Evolutionary conservation across 768 basidiomycete genomes (phyloP).

Genomic region (Mycena galopus): DNA sequence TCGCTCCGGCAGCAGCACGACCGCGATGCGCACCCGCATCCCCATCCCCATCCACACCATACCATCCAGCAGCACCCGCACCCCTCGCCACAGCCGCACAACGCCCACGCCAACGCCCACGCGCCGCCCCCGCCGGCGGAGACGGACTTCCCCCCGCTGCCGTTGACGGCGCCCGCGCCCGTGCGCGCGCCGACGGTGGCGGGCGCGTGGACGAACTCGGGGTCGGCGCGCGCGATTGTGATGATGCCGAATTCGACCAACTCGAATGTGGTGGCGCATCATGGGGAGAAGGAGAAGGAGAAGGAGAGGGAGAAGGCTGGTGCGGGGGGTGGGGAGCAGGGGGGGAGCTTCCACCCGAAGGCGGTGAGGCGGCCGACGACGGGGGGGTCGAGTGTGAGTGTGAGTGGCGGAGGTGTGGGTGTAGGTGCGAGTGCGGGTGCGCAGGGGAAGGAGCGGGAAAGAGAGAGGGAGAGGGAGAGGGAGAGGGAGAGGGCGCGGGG

Average conservation of each 20-base stretch:
- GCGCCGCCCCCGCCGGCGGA: conserved; percentile 44
- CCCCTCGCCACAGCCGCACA: too few relatives aligned
- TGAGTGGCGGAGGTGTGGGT: not conserved
- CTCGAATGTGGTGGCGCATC: conserved; percentile 1
- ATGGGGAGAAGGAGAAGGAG: not conserved
- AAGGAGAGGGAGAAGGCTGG: not conserved
- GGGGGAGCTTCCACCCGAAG: conserved; percentile 9
- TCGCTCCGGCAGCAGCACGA: conserved; percentile 2
- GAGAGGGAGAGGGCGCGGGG: conserved; percentile 22
- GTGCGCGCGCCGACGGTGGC: conserved; percentile 62
- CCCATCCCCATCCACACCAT: conserved; percentile 4
- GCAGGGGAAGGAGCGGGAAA: conserved; percentile 18
- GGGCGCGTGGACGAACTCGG: conserved; percentile 80
- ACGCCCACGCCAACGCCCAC: too few relatives aligned
- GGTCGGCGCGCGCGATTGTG: conserved; percentile 65
- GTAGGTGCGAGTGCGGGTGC: too few relatives aligned
- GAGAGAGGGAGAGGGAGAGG: conserved; percentile 14
- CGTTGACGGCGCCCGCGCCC: conserved; percentile 43
- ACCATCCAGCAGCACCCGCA: not conserved
- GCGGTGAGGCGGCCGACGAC: conserved; percentile 29
- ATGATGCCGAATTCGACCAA: conserved; percentile 46
- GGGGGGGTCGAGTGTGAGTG: not conserved
- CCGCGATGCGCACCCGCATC: conserved; percentile 43
- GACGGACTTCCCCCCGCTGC: conserved; percentile 79
- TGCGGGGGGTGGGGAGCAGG: not conserved